Conservation (phyloP, 2,329 filamentous ascomycete genomes). For the Ophiobolus disseminans region DNA sequence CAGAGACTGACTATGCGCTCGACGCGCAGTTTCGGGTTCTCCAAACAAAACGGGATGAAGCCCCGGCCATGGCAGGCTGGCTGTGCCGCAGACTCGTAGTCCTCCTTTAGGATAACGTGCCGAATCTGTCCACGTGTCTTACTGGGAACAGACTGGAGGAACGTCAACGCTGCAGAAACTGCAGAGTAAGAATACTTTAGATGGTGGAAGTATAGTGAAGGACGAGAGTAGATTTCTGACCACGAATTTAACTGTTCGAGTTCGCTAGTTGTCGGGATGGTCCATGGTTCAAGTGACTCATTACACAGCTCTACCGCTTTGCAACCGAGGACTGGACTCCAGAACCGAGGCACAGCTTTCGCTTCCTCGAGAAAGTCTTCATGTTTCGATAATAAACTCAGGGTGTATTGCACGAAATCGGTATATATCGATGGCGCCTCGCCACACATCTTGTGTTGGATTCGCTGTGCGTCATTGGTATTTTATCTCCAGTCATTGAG, state of each 20-base stretch:
- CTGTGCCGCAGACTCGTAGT: background rate
- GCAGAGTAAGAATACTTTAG: slow-evolving; percentile 3
- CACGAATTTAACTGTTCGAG: background rate
- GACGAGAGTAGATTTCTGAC: no score
- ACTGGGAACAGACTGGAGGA: background rate
- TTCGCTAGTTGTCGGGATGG: background rate
- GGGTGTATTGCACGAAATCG: background rate
- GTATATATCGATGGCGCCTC: background rate
- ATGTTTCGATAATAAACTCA: background rate
- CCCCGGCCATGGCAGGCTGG: slow-evolving; percentile 11
- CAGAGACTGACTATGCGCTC: slow-evolving; percentile 5
- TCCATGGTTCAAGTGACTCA: background rate
- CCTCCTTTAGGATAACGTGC: background rate
- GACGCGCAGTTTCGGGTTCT: slow-evolving; percentile 8
- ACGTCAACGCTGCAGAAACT: slow-evolving; percentile 1
- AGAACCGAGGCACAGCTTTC: background rate
- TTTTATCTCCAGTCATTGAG: background rate
- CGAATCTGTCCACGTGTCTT: slow-evolving; percentile 1
- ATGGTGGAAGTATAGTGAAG: background rate
- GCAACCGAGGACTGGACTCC: background rate
- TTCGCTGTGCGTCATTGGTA: no score
- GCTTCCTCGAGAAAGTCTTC: background rate
- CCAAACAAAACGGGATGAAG: slow-evolving; percentile 9
- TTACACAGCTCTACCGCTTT: background rate
- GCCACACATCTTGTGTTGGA: no score